Percentiles rank a stretch among this genome's conserved stretches.
These are phyloP conservation scores for Orbilia oligospora DNA, from an alignment of 2,329 filamentous ascomycete genomes.

Conservation along the genomic window DNA sequence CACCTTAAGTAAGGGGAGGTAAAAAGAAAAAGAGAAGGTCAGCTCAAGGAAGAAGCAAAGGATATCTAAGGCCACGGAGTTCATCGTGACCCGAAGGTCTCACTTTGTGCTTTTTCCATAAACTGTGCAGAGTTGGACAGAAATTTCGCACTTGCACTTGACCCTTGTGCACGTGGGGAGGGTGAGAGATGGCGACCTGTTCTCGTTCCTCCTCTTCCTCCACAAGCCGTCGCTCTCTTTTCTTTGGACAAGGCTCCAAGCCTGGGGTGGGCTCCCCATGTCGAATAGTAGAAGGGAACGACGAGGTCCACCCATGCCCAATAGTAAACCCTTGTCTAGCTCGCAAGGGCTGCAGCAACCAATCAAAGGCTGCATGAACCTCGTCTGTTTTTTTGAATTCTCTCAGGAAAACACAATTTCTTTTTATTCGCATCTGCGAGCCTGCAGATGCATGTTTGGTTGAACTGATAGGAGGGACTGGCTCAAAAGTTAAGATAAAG, in stretches of 20 bases:
- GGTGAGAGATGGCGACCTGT: constrained; percentile 50
- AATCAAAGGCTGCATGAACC: constrained; percentile 60
- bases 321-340: constrained; percentile 53
- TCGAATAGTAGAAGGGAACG: constrained; percentile 60
- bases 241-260: constrained; percentile 56
- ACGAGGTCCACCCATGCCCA: constrained; percentile 42
- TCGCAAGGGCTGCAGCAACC: constrained; percentile 47
- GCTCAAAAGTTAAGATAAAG: constrained; percentile 61
- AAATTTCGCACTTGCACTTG: constrained; percentile 61
- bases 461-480: constrained; percentile 60
- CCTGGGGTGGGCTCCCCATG: constrained; percentile 49
- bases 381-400: constrained; percentile 60
- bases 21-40: constrained; percentile 43
- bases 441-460: constrained; percentile 59
- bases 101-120: constrained; percentile 54
- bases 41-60: constrained; percentile 51
- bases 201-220: constrained; percentile 32
- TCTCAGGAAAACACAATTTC: constrained; percentile 59
- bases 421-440: constrained; percentile 60
- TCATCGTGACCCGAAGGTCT: constrained; percentile 61
- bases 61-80: constrained; percentile 44
- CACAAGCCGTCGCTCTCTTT: constrained; percentile 61
- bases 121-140: constrained; percentile 34
- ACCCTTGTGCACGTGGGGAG: constrained; percentile 59
- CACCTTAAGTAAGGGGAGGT: constrained; percentile 37